These are phyloP conservation scores for Theobroma cacao DNA, from an alignment of 345 rosid genomes.

Conservation along the genomic window DNA sequence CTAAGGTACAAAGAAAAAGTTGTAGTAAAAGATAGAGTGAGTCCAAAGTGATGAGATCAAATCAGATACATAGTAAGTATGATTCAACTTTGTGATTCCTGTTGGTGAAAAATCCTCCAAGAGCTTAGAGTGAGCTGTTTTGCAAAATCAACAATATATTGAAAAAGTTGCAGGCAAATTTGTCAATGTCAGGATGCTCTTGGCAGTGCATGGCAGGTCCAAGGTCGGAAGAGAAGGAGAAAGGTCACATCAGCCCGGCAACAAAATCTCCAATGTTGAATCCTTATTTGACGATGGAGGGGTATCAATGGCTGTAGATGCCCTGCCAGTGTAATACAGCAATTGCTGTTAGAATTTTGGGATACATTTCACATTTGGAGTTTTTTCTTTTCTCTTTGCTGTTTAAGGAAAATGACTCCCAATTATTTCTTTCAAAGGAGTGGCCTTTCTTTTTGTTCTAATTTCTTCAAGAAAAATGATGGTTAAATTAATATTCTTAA, in stretches of 20 bases:
- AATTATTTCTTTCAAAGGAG: not conserved
- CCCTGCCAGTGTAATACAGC: slow-evolving; percentile 20
- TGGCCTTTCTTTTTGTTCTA: not conserved
- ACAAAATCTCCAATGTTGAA: slow-evolving; percentile 39
- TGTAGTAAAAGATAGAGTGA: not conserved
- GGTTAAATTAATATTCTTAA: not conserved
- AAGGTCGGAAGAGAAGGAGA: slow-evolving; percentile 18
- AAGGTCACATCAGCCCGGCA: slow-evolving; percentile 37
- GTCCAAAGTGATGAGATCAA: not conserved
- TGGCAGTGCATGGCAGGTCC: slow-evolving; percentile 17
- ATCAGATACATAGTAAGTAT: not conserved
- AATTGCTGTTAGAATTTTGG: slow-evolving; percentile 20
- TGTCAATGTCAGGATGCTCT: slow-evolving; percentile 32
- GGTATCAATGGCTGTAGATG: not conserved
- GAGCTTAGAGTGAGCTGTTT: slow-evolving; percentile 33
- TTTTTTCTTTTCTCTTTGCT: not conserved
- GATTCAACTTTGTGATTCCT: not conserved
- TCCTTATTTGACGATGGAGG: not conserved
- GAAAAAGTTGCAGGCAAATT: slow-evolving; percentile 17
- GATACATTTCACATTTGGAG: slow-evolving; percentile 25
- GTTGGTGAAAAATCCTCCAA: not conserved
- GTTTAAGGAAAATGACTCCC: not conserved
- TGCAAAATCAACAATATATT: slow-evolving; percentile 13
- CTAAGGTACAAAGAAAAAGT: not conserved
- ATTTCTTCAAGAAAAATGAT: slow-evolving; percentile 11